Percentiles rank a stretch among this genome's conserved stretches.
These are phyloP conservation scores for Periconia sp. DNA, from an alignment of 2,329 filamentous ascomycete genomes.

Conservation along the genomic window DNA sequence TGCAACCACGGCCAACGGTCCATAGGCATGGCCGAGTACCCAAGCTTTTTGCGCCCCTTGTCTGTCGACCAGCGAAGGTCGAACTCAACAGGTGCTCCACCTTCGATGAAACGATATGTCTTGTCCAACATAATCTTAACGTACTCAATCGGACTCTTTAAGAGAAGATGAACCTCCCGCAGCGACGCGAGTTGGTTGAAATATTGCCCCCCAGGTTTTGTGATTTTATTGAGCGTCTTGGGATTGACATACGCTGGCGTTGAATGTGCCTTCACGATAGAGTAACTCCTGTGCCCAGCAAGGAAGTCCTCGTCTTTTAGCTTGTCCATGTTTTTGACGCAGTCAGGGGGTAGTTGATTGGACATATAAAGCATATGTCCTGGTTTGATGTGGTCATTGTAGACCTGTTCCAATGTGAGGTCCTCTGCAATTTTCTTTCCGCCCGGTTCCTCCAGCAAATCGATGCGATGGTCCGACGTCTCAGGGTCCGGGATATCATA, in stretches of 20 bases:
- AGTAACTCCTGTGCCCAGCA: slow-evolving; percentile 11
- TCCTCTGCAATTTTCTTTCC: slow-evolving; percentile 5
- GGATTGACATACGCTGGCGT: not conserved
- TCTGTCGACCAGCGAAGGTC: slow-evolving; percentile 14
- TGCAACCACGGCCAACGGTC: slow-evolving; percentile 28
- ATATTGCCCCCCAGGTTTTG: too few species aligned
- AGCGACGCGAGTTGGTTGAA: slow-evolving; percentile 18
- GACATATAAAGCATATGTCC: slow-evolving; percentile 27
- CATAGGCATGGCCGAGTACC: not conserved
- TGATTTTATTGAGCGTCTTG: not conserved
- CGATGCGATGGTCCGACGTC: slow-evolving; percentile 23
- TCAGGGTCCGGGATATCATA: slow-evolving; percentile 17
- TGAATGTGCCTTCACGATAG: slow-evolving; percentile 12
- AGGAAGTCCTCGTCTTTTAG: slow-evolving; percentile 7
- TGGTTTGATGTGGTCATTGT: slow-evolving; percentile 23
- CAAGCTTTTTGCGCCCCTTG: slow-evolving; percentile 8
- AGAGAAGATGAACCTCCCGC: slow-evolving; percentile 23
- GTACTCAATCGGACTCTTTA: slow-evolving; percentile 17
- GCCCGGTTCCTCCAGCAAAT: slow-evolving; percentile 13
- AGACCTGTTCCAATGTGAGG: slow-evolving; percentile 17
- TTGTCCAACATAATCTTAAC: slow-evolving; percentile 21
- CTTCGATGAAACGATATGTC: slow-evolving; percentile 30
- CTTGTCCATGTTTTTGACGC: slow-evolving; percentile 3
- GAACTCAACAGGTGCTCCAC: slow-evolving; percentile 30
- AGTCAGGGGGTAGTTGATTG: slow-evolving; percentile 5